Evolutionary conservation across 1,284 basidiomycete genomes (phyloP), one percentile per base, ranked within the genome.

Genomic region (Crepidotus sp.): DNA sequence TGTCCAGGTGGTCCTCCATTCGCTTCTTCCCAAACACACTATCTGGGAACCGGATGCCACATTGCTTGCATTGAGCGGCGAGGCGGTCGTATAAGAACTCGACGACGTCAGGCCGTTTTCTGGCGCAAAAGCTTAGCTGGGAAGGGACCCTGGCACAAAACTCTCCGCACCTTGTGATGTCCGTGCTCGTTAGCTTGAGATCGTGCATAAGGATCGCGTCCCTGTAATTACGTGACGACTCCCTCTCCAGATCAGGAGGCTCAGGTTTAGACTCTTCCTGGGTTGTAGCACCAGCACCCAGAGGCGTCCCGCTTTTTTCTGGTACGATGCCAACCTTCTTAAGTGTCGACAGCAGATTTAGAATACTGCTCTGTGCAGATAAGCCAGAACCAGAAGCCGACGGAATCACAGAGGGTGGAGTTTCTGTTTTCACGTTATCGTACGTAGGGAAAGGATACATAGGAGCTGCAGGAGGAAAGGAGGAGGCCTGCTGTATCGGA

Each of bases 1-100:
- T 89, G 61, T 99, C 96, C 55, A 98, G 74, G 60, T 99, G 96
- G 43, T 83, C 77, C 55, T 96, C 81, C 69, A 94, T 76, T 19
- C 72, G 73, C 59, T 80, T 82, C 65, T 85, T 90, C 51, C 89
- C 90, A 39, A 68, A 59, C 19, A 66, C 59, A 30, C 76, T 78
- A 52, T 87, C 81, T 34, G 83, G 70, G 62, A 95, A 97, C 42
- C 96, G 82, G 50, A 89, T 69, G 8, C 87, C 90, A 68, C 95
- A 98, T 60, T 98, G 95, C 63, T 86, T 91, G 71, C 95, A 98
- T 64, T 92, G 86, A 17, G 79, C 68, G 8, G 85, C 75, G 17
- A 95, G 71, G 48, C 77, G 77, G 47, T 80, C 72, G 54, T 90
- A 89, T 40, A 95, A 67, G 43, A 93, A 69, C 18, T 76, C 67